A percentile compares a stretch with the other conserved stretches of the same genome.
These are phyloP conservation scores for Dendrobium catenatum DNA, from an alignment of 106 monocot genomes.

Conservation along the genomic window DNA sequence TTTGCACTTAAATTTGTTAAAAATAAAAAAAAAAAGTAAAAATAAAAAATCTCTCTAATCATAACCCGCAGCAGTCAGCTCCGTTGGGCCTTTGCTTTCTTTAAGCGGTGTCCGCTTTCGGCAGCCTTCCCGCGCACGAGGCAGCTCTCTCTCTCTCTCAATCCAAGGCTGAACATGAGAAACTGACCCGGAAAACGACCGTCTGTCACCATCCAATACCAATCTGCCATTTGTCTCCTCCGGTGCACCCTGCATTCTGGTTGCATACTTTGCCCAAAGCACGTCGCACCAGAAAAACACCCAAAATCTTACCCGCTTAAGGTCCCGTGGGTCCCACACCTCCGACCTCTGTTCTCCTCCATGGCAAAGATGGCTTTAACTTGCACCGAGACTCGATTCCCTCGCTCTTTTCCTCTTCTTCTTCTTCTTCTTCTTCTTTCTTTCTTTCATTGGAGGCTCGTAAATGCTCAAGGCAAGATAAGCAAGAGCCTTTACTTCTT, in stretches of 20 bases:
- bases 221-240: neutral
- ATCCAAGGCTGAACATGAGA: neutral
- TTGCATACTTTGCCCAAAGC: neutral
- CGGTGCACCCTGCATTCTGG: neutral
- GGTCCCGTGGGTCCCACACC: neutral
- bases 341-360: neutral
- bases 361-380: neutral
- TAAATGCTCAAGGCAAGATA: neutral
- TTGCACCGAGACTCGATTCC: neutral
- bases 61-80: no score
- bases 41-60: no score
- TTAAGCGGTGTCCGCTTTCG: neutral
- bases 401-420: neutral
- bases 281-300: neutral
- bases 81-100: no score
- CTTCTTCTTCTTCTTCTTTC: neutral
- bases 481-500: neutral
- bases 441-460: neutral
- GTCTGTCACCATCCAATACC: neutral
- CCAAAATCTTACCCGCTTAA: neutral
- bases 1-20: no score
- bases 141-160: neutral
- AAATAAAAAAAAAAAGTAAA: no score
- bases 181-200: neutral
- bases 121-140: slow-evolving; percentile 9